Percentiles rank a stretch among this genome's conserved stretches.
Conservation (phyloP, 495 filamentous ascomycete species). For the Astrothelium macrocarpum region DNA sequence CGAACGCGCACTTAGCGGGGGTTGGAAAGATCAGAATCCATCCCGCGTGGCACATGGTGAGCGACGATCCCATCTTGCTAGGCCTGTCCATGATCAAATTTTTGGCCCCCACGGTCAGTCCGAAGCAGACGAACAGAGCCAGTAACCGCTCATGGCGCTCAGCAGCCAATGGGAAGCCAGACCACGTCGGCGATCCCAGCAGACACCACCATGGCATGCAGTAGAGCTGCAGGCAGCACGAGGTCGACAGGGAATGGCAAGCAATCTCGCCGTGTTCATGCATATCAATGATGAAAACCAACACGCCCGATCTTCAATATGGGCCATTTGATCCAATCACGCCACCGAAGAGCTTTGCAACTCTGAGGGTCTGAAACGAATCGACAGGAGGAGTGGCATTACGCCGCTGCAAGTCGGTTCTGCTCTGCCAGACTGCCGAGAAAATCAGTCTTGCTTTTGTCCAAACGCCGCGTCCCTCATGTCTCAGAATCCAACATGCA, state of each 20-base stretch:
- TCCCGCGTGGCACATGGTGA: not conserved
- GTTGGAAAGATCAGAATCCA: not conserved
- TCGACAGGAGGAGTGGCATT: not conserved
- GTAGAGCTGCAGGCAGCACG: not conserved
- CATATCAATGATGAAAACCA: slow-evolving; percentile 1
- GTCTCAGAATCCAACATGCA: slow-evolving; percentile 2
- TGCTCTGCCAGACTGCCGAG: not conserved
- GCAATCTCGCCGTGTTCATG: not conserved
- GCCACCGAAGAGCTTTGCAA: not conserved
- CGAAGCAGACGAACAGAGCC: not conserved
- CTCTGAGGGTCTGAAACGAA: not conserved
- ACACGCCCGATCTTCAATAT: not conserved
- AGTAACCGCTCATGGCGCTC: not conserved
- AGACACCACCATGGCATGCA: not conserved
- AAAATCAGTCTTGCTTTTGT: not conserved
- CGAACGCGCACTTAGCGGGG: not conserved
- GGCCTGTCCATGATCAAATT: not conserved
- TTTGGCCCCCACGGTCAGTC: slow-evolving; percentile 1
- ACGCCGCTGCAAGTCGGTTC: not conserved
- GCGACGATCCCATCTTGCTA: slow-evolving; percentile 4
- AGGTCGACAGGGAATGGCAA: slow-evolving; percentile 3
- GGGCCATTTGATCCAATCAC: not conserved
- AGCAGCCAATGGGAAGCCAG: not conserved
- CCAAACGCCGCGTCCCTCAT: not conserved
- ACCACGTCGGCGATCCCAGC: not conserved